Evolutionary conservation across 441 rosid species (phyloP).

Genomic region (Hura crepitans): DNA sequence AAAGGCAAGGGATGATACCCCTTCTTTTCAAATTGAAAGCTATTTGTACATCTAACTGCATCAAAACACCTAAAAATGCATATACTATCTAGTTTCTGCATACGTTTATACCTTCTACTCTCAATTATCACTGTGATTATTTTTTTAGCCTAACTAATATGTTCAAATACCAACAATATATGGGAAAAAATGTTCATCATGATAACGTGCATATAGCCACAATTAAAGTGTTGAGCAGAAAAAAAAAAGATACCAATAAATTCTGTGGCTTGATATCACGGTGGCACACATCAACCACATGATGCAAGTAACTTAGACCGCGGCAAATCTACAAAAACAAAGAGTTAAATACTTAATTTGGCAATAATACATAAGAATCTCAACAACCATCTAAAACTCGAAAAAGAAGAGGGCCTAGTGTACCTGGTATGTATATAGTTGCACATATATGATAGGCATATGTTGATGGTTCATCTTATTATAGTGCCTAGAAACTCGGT

Average conservation of each 20-base stretch:
- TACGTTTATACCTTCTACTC: neutral
- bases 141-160: neutral
- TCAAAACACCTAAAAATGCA: neutral
- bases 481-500: constrained; percentile 64
- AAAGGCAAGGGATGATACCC: neutral
- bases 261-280: constrained; percentile 93
- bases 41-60: constrained; percentile 1
- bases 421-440: constrained; percentile 81
- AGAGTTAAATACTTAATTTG: constrained; percentile 16
- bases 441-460: constrained; percentile 62
- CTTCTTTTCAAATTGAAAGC: neutral
- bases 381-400: constrained; percentile 13
- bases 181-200: neutral
- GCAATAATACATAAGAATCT: constrained; percentile 5
- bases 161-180: neutral
- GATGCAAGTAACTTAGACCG: constrained; percentile 68
- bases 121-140: neutral
- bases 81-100: neutral
- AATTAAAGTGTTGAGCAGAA: neutral
- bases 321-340: constrained; percentile 61
- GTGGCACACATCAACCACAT: constrained; percentile 72
- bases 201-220: neutral
- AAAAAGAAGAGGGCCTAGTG: neutral
- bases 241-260: constrained; percentile 44
- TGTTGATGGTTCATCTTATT: constrained; percentile 60